phyloP scores from a whole-genome alignment of 441 rosid genomes.

The Gossypium schwendimanii region DNA sequence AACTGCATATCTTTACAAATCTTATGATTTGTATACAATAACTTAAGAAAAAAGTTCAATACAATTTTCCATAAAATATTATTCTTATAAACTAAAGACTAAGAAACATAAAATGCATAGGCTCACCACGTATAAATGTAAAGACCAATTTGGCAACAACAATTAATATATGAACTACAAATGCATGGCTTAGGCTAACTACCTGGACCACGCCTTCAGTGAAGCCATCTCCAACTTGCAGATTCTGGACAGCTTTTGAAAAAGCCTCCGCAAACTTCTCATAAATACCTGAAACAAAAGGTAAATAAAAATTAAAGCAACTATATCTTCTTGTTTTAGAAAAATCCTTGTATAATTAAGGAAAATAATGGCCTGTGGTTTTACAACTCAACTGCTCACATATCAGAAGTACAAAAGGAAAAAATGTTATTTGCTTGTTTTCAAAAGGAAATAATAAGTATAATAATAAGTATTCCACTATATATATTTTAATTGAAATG shows the following conservation, averaged over 20 bases:
- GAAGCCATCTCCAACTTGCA: conserved; percentile 95
- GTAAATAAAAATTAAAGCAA: not conserved
- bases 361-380: not conserved
- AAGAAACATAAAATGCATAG: conserved; percentile 1
- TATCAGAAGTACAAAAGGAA: not conserved
- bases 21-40: not conserved
- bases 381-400: not conserved
- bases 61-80: not conserved
- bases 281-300: conserved; percentile 64
- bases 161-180: not conserved
- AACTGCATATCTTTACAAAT: not conserved
- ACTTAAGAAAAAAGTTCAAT: not conserved
- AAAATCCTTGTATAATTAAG: not conserved
- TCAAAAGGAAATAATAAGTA: not conserved
- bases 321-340: not conserved
- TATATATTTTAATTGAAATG: not conserved
- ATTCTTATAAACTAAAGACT: not conserved
- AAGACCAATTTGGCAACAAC: not conserved
- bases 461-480: not conserved
- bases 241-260: conserved; percentile 69
- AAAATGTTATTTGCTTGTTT: not conserved
- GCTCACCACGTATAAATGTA: not conserved
- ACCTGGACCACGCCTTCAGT: conserved; percentile 77
- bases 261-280: conserved; percentile 82
- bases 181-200: not conserved